Conservation (phyloP, 768 basidiomycete species). For the Russula sp. region DNA sequence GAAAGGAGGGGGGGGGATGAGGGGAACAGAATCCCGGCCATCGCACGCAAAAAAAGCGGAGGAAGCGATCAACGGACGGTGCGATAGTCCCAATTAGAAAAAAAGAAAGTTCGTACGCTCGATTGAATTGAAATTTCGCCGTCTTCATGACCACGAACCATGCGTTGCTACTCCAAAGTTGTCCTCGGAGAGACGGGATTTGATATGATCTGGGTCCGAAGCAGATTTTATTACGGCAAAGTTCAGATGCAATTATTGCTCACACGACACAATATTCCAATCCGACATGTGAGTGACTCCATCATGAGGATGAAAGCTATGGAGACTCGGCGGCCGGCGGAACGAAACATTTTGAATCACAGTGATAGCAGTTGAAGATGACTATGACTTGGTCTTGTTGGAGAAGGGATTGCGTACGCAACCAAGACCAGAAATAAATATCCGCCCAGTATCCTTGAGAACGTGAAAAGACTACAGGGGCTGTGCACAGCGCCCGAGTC, state of each 20-base stretch:
- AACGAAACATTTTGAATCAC: conserved; percentile 54
- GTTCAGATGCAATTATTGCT: conserved; percentile 52
- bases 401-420: conserved; percentile 53
- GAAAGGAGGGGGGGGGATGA: not conserved
- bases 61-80: conserved; percentile 48
- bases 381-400: conserved; percentile 43
- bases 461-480: conserved; percentile 38
- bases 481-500: conserved; percentile 47
- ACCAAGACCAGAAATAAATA: conserved; percentile 56
- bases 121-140: conserved; percentile 48
- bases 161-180: too few species aligned
- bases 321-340: conserved; percentile 38
- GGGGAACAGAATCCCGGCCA: too few species aligned
- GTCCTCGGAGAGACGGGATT: conserved; percentile 10
- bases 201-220: conserved; percentile 35
- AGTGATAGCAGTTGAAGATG: conserved; percentile 50
- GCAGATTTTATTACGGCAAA: conserved; percentile 42
- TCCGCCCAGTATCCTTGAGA: too few species aligned
- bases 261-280: conserved; percentile 36
- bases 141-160: too few species aligned
- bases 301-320: conserved; percentile 56
- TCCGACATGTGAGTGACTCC: conserved; percentile 46
- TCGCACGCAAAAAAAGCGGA: conserved; percentile 24
- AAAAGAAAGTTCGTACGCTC: conserved; percentile 48
- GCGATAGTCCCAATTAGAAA: conserved; percentile 49